These are phyloP conservation scores for Candida ficus DNA, from an alignment of 805 yeast genomes.

Conservation along the genomic window DNA sequence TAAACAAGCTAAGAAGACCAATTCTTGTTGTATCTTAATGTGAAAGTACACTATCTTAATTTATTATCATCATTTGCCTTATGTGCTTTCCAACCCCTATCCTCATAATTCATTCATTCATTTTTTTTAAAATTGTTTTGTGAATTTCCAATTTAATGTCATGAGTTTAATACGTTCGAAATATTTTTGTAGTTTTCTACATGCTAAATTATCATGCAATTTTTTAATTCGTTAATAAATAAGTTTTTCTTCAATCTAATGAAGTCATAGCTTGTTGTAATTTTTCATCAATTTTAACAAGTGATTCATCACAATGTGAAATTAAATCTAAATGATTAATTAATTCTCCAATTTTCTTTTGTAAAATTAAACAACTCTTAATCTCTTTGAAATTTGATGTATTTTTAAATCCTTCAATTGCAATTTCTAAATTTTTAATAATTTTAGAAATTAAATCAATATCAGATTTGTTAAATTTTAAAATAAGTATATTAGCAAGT, in stretches of 20 bases:
- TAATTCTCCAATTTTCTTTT: slow-evolving; percentile 31
- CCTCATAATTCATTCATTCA: too few relatives aligned
- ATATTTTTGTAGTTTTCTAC: too few relatives aligned
- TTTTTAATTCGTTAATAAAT: not conserved
- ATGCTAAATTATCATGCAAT: not conserved
- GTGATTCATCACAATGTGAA: slow-evolving; percentile 18
- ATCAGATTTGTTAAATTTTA: not conserved
- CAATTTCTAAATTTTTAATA: slow-evolving; percentile 34
- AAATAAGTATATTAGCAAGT: slow-evolving; percentile 27
- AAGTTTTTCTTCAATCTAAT: not conserved
- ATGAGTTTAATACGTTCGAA: too few relatives aligned
- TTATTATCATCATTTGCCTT: not conserved
- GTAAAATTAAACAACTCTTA: slow-evolving; percentile 34
- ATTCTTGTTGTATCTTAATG: slow-evolving; percentile 80
- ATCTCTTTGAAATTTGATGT: slow-evolving; percentile 35
- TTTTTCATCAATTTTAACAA: slow-evolving; percentile 6
- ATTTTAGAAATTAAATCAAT: slow-evolving; percentile 18
- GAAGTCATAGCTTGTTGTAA: slow-evolving; percentile 9
- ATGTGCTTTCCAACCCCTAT: too few relatives aligned
- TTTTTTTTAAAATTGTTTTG: not conserved
- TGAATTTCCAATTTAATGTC: not conserved
- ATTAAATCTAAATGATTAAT: slow-evolving; percentile 28
- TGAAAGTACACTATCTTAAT: not conserved
- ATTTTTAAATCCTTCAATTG: slow-evolving; percentile 41
- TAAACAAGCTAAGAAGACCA: slow-evolving; percentile 93